Percentiles rank a stretch among this genome's conserved stretches.
Conservation (phyloP, 768 basidiomycete species). For the Phanerochaete carnosa region DNA sequence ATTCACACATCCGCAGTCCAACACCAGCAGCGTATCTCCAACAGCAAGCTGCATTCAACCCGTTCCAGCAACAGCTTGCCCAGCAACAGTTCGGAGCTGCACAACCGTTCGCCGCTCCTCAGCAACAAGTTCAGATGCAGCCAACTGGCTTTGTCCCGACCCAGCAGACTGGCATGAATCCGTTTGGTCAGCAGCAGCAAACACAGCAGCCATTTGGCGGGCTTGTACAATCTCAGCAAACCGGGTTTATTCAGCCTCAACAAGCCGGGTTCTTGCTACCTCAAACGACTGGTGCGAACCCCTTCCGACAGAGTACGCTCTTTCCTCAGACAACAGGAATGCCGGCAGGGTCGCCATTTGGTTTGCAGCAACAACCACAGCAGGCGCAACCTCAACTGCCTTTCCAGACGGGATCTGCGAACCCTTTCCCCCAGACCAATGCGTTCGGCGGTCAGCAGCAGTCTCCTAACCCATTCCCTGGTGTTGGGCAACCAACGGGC, state of each 20-base stretch:
- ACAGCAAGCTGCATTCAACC: slow-evolving; percentile 65
- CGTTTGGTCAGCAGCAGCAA: slow-evolving; percentile 39
- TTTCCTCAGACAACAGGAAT: slow-evolving; percentile 34
- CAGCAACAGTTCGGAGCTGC: slow-evolving; percentile 40
- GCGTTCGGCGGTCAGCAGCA: background rate
- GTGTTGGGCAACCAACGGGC: slow-evolving; percentile 29
- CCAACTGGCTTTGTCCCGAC: slow-evolving; percentile 54
- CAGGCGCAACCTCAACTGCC: slow-evolving; percentile 1
- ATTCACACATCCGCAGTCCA: slow-evolving; percentile 33
- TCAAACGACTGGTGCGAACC: slow-evolving; percentile 43
- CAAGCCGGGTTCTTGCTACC: slow-evolving; percentile 45
- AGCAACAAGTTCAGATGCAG: slow-evolving; percentile 29
- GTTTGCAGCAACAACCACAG: slow-evolving; percentile 7
- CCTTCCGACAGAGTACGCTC: slow-evolving; percentile 51
- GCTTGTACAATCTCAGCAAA: slow-evolving; percentile 29
- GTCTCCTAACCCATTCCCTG: slow-evolving; percentile 19
- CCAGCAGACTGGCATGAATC: slow-evolving; percentile 45
- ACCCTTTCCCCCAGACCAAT: slow-evolving; percentile 16
- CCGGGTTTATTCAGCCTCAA: slow-evolving; percentile 52
- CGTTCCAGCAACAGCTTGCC: slow-evolving; percentile 55
- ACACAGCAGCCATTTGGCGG: slow-evolving; percentile 17
- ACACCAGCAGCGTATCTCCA: slow-evolving; percentile 47
- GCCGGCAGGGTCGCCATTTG: slow-evolving; percentile 16
- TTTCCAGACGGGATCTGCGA: slow-evolving; percentile 1
- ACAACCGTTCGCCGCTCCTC: slow-evolving; percentile 33